Conservation (phyloP, 75 land plant genomes). For the Larix kaempferi region DNA sequence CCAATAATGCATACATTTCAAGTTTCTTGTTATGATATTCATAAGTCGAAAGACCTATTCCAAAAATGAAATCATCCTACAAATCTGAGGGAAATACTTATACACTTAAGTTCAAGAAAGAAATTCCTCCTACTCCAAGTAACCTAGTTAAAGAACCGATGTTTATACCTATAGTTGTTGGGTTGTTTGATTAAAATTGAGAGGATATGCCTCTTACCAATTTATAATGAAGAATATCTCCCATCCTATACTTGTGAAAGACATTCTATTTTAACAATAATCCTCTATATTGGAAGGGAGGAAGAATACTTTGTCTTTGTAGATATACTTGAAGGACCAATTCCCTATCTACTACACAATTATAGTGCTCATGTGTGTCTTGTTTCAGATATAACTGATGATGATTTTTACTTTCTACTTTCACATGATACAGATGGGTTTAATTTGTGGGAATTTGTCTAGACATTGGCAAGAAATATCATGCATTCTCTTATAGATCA, state of each 20-base stretch:
- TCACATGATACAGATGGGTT: conserved; percentile 96
- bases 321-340: conserved; percentile 63
- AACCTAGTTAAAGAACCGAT: conserved; percentile 89
- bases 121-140: conserved; percentile 90
- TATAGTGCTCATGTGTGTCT: conserved; percentile 91
- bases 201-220: conserved; percentile 69
- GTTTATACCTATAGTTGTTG: conserved; percentile 86
- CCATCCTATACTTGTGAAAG: conserved; percentile 27
- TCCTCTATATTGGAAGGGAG: conserved; percentile 80
- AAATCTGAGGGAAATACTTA: conserved; percentile 68
- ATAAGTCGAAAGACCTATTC: conserved; percentile 84
- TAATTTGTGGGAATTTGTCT: conserved; percentile 88
- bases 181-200: conserved; percentile 69
- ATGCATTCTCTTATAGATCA: conserved; percentile 60
- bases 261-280: conserved; percentile 50
- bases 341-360: conserved; percentile 79
- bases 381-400: conserved; percentile 72
- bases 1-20: conserved; percentile 76
- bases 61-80: conserved; percentile 76
- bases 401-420: conserved; percentile 79
- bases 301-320: conserved; percentile 88
- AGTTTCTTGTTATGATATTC: conserved; percentile 91
- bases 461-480: conserved; percentile 76
- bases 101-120: conserved; percentile 68
- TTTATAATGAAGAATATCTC: conserved; percentile 57